Base-by-base conservation (phyloP, 352 stramenopile species). In the Phytophthora pluvialis region DNA sequence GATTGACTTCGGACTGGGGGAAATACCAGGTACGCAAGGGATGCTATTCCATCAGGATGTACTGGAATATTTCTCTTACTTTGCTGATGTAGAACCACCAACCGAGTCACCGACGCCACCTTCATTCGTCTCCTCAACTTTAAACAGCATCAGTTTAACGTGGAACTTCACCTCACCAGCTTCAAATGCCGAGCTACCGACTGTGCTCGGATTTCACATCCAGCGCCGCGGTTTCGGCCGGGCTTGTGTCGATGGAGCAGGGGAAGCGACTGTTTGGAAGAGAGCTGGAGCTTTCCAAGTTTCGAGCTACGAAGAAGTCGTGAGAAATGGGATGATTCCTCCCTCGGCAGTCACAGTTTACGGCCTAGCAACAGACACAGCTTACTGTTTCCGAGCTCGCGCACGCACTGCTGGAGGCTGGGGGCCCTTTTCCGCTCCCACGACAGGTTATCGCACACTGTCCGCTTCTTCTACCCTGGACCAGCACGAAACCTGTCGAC, bases 171-270 rank as follows among this genome's bases (percentile, higher is more conserved):
- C 42, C 11, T 32, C 35, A 11, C 25, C 49, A 13, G 66, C 18
- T 7, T 55, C 56, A 18, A 43, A 44, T 8, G 13, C 33, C 5
- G 76, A 89, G 51, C 38, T 80, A 12, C 80, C 80, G 3, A 47
- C 44, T 5, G 71, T 94, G 12, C 63, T 94, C 1, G 86, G 81
- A 10, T 94, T 80, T 43, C 81, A 94, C 31, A 46, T 91, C 3
- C 69, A 94, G 43, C 73, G 74, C 25, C 68, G 72, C 25, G 80
- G 81, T 18, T 59, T 54, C 33, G 83, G 83, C 11, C 67, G 72
- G n/a, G 80, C 85, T 13, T 78, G 71, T 45, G 4, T 8, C 18
- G 64, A 78, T 47, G 29, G 32, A 35, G 46, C 60, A 31, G 67
- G 64, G 21, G 60, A 70, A 31, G 33, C 60, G 12, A 64, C 56